These are phyloP conservation scores for Tylopilus sp. DNA, from an alignment of 768 basidiomycete genomes.

Conservation along the genomic window DNA sequence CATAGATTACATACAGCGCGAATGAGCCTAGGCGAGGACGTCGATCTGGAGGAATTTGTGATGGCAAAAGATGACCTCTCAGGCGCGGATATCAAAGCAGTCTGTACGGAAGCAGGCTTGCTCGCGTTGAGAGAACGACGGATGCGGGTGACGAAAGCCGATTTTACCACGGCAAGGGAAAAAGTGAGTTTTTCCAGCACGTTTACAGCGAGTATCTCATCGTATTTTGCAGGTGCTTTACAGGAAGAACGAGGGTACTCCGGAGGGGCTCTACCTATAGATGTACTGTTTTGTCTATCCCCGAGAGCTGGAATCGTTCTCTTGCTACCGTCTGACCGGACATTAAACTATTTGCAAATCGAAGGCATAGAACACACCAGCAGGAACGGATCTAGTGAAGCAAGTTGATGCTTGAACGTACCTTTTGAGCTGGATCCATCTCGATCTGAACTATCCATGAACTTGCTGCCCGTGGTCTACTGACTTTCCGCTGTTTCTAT, in stretches of 20 bases:
- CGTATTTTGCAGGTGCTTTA: conserved; percentile 63
- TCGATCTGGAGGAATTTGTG: conserved; percentile 94
- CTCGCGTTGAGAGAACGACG: conserved; percentile 91
- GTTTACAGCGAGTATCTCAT: conserved; percentile 10
- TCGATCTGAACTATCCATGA: neutral
- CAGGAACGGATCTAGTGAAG: neutral
- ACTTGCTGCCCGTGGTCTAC: neutral
- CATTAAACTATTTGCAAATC: neutral
- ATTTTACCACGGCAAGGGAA: conserved; percentile 89
- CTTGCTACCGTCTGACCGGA: neutral
- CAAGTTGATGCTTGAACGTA: neutral
- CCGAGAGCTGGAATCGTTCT: neutral
- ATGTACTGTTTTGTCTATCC: conserved; percentile 5
- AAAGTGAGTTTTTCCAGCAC: conserved; percentile 54
- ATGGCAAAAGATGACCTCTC: conserved; percentile 94
- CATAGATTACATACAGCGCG: conserved; percentile 84
- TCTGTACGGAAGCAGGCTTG: conserved; percentile 97
- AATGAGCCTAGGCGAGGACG: conserved; percentile 86
- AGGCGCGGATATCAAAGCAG: conserved; percentile 98
- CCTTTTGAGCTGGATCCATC: neutral
- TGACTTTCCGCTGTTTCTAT: neutral
- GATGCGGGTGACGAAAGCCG: conserved; percentile 90
- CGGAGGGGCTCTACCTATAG: conserved; percentile 83
- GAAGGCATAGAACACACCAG: neutral
- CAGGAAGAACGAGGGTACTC: conserved; percentile 96